A percentile compares a stretch with the other conserved stretches of the same genome.
Evolutionary conservation across 1,284 basidiomycete genomes (phyloP).

Genomic region (Hymenochaete sp.): DNA sequence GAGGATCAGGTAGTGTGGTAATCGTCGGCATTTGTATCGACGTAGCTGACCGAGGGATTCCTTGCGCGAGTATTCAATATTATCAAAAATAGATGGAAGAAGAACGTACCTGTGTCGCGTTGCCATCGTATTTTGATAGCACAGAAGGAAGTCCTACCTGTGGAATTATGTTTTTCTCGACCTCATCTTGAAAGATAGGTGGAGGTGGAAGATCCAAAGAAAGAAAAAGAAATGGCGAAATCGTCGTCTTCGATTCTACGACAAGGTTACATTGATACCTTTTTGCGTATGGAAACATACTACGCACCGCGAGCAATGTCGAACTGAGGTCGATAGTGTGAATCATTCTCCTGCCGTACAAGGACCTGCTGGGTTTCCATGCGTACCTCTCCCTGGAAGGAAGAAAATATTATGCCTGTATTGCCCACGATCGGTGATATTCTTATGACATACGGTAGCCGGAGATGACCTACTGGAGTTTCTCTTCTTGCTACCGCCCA

Average conservation of each 20-base stretch:
- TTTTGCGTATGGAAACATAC: neutral
- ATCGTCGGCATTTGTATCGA: constrained; percentile 79
- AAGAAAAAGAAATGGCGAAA: constrained; percentile 91
- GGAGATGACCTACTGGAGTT: constrained; percentile 62
- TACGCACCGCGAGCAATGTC: constrained; percentile 80
- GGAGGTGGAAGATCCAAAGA: constrained; percentile 94
- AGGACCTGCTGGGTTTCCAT: constrained; percentile 93
- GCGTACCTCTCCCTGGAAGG: constrained; percentile 90
- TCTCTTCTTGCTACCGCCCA: constrained; percentile 82
- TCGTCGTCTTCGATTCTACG: constrained; percentile 76
- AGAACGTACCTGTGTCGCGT: constrained; percentile 65
- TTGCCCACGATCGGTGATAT: constrained; percentile 16
- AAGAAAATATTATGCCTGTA: constrained; percentile 80
- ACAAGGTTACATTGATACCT: constrained; percentile 14
- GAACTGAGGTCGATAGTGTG: constrained; percentile 74
- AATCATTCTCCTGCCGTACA: constrained; percentile 65
- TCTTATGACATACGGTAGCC: neutral
- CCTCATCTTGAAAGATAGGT: constrained; percentile 89
- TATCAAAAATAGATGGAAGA: constrained; percentile 12
- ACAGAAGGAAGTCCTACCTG: constrained; percentile 90
- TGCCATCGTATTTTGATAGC: constrained; percentile 94
- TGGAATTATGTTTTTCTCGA: constrained; percentile 98
- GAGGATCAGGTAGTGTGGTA: constrained; percentile 90
- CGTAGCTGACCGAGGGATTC: constrained; percentile 82
- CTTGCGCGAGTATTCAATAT: constrained; percentile 29